Conservation (phyloP, 1,284 basidiomycete genomes). For the Xerocomus amazonicus region DNA sequence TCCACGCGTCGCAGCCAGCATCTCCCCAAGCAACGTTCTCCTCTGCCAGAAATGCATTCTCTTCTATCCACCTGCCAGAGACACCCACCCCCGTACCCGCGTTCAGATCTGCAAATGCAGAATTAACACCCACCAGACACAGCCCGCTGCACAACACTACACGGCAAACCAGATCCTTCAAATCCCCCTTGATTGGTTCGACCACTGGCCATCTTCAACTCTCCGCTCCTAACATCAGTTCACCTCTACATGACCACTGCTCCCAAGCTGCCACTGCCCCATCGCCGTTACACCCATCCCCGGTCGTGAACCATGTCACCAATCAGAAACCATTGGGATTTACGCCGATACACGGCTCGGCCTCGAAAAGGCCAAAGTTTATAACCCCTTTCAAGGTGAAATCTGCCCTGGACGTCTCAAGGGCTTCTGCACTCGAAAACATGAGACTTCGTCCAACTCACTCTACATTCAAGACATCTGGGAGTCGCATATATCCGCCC, state of each 20-base stretch:
- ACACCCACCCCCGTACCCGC: slow-evolving; percentile 34
- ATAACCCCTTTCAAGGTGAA: slow-evolving; percentile 67
- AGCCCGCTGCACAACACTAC: slow-evolving; percentile 17
- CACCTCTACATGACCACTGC: slow-evolving; percentile 33
- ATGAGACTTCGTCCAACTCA: not conserved
- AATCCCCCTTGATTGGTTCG: slow-evolving; percentile 45
- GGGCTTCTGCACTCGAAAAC: slow-evolving; percentile 1
- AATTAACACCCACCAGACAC: not conserved
- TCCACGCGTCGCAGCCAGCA: slow-evolving; percentile 1
- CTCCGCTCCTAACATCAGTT: slow-evolving; percentile 18
- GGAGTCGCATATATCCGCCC: slow-evolving; percentile 25
- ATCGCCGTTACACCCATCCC: slow-evolving; percentile 22
- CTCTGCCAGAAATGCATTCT: slow-evolving; percentile 38
- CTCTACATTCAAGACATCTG: not conserved
- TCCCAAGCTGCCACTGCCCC: slow-evolving; percentile 2
- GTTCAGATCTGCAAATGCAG: slow-evolving; percentile 6
- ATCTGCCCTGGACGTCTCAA: slow-evolving; percentile 8
- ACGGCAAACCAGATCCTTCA: slow-evolving; percentile 48
- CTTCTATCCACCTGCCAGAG: slow-evolving; percentile 28
- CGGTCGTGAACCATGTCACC: slow-evolving; percentile 10
- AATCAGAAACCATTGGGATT: slow-evolving; percentile 29
- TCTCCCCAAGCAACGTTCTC: slow-evolving; percentile 41
- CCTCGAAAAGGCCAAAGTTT: slow-evolving; percentile 45
- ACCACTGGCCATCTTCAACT: slow-evolving; percentile 8
- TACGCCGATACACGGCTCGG: slow-evolving; percentile 29